Evolutionary conservation across 2,329 filamentous ascomycete species (phyloP), one percentile per base, ranked within the genome.

Genomic region (Penicillium sp.): DNA sequence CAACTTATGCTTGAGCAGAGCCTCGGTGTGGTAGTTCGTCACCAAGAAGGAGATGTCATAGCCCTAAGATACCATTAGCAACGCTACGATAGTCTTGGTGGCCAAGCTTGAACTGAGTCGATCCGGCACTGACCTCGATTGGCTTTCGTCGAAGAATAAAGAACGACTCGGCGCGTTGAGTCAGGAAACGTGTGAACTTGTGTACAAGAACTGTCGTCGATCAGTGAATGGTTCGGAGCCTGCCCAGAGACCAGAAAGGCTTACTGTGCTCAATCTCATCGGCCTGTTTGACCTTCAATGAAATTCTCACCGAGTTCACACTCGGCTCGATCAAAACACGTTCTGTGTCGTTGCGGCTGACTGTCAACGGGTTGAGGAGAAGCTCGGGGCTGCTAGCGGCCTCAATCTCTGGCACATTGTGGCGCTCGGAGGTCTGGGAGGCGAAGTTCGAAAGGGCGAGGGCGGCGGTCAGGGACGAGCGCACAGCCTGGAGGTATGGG

Each of bases 1-100:
- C 63, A 99, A 81, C 79, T 99, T 97, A 73, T 99, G 92, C 80
- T 97, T 97, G 70, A 97, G 74, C 91, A 99, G 96, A 71, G 95
- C 89, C 74, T 97, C 94, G 4, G 94, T 97, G 68, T 99, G 94
- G 79, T 94, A 95, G 76, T 99, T 99, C 42, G 94, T 99, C 69
- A 99, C 95, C 68, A 99, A 74, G 79, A 99, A 99, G 7, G 92
- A 96, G 64, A 99, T 99, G 66, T 99, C 94, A 73, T 99, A 99
- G 63, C 92, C 94, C 90, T 92, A 58, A 22, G 7, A 9, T 5
- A 35, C 5, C 9, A 11, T 44, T 20, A 30, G 41, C 41, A 44
- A 18, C 16, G 5, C 8, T 3, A 35, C 7, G 0, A 18, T 18
- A 13, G 33, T 16, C 33, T 10, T 38, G 6, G 3, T 13, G 35